Conservation (phyloP, 1,284 basidiomycete species). For the Lentinus polychrous region DNA sequence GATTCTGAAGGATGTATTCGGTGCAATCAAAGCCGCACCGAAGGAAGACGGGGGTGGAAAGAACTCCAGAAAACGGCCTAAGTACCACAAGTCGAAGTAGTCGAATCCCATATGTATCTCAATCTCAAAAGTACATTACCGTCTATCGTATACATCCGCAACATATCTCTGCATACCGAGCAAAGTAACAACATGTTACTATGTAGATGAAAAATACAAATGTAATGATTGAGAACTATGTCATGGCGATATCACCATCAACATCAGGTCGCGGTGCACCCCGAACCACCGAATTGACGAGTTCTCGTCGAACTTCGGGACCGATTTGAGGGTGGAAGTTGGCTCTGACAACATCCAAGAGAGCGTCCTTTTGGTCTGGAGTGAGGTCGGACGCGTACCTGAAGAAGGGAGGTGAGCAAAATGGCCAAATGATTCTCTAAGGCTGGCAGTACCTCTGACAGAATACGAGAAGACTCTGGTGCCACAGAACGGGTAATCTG, state of each 20-base stretch:
- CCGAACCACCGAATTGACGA: conserved; percentile 66
- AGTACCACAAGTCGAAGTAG: conserved; percentile 6
- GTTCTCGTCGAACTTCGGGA: conserved; percentile 85
- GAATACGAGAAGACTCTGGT: conserved; percentile 94
- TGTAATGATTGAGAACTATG: conserved; percentile 8
- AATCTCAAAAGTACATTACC: conserved; percentile 1
- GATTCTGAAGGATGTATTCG: conserved; percentile 32
- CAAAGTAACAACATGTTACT: too few relatives aligned
- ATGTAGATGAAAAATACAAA: too few relatives aligned
- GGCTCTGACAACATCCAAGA: conserved; percentile 89
- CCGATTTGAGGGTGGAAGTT: conserved; percentile 88
- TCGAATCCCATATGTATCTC: not conserved
- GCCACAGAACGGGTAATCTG: conserved; percentile 94
- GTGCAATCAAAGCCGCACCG: conserved; percentile 38
- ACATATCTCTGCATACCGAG: too few relatives aligned
- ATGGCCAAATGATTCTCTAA: not conserved
- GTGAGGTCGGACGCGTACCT: conserved; percentile 97
- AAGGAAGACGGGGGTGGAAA: conserved; percentile 26
- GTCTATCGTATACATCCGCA: too few relatives aligned
- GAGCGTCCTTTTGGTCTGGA: conserved; percentile 94
- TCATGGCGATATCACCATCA: conserved; percentile 33
- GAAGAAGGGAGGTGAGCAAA: not conserved
- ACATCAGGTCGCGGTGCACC: conserved; percentile 54
- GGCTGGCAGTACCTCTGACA: conserved; percentile 66
- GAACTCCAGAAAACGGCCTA: conserved; percentile 19